Base-by-base conservation (phyloP, 306 rosid genomes). In the Cicer judaicum region DNA sequence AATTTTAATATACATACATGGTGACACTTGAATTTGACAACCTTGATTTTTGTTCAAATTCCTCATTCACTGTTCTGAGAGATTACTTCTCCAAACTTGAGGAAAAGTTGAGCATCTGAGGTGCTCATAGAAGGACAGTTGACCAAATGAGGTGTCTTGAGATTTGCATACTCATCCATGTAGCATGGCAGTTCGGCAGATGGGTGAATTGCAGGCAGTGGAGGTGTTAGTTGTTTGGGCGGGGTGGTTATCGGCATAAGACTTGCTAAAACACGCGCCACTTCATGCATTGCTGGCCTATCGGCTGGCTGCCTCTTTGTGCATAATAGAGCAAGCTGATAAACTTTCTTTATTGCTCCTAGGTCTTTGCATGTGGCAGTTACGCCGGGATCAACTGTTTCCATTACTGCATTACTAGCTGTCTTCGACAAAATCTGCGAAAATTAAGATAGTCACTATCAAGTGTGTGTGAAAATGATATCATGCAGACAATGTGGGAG, bases 81-180 rank as follows among this genome's bases (percentile, higher is more conserved):
- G 71, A 93, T 93, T 52, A 93, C 98, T 87, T 93, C 98, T 47
- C 98, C 97, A 47, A 93, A 93, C 78, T 93, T 90, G 65, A 91
- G 89, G 77, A 93, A 93, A 39, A 91, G 93, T 54, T 91, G 98
- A 0, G 97, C 98, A 62, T 93, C 97, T 1, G 97, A 91, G 59
- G 96, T 85, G 78, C 98, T 93, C 93, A 93, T 91, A 10, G 98
- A 89, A 7, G 97, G 85, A 79, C 90, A 91, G 39, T 89, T 89
- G 64, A 89, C 82, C 82, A 90, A 18, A 77, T 93, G 91, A 0
- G 96, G 93, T 4, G 92, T 84, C 85, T 89, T 89, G 81, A 93
- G 86, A 64, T 90, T 93, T 39, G 87, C 96, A 29, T 93, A 93
- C 70, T 93, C 98, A 11, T 93, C 98, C 80, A 79, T 64, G 83